Evolutionary conservation across 2,329 filamentous ascomycete species (phyloP).

Genomic region (Hymenoscyphus fructigenus): DNA sequence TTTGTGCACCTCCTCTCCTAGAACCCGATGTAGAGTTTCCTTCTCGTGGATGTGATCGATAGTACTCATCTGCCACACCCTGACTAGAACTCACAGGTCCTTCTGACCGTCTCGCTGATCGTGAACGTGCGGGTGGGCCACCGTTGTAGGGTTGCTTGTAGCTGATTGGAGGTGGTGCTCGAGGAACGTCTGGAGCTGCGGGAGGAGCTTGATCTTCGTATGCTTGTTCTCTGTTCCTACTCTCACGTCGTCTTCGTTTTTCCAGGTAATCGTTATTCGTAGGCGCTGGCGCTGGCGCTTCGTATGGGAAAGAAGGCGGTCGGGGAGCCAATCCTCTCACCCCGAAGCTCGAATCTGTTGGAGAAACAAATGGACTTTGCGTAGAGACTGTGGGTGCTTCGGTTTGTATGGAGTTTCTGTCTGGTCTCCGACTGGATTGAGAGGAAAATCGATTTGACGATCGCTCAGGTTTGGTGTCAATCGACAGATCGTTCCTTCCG

Average conservation of each 20-base stretch:
- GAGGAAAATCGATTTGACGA: slow-evolving; percentile 31
- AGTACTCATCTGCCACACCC: slow-evolving; percentile 26
- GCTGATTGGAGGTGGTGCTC: slow-evolving; percentile 54
- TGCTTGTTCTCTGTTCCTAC: slow-evolving; percentile 43
- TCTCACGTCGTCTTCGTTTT: slow-evolving; percentile 45
- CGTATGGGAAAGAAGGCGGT: slow-evolving; percentile 56
- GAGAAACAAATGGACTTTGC: slow-evolving; percentile 57
- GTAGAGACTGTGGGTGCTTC: slow-evolving; percentile 58
- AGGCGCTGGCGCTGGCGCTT: slow-evolving; percentile 30
- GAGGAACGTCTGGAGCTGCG: slow-evolving; percentile 60
- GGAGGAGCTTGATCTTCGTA: slow-evolving; percentile 43
- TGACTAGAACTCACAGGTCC: slow-evolving; percentile 26
- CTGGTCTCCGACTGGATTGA: slow-evolving; percentile 38
- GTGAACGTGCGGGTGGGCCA: slow-evolving; percentile 32
- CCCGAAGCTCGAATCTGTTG: slow-evolving; percentile 50
- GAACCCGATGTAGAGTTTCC: slow-evolving; percentile 12
- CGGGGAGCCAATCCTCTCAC: slow-evolving; percentile 56
- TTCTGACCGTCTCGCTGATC: slow-evolving; percentile 35
- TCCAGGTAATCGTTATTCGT: slow-evolving; percentile 44
- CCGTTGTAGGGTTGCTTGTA: slow-evolving; percentile 50
- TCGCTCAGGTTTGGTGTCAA: slow-evolving; percentile 25
- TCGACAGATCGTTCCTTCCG: slow-evolving; percentile 24
- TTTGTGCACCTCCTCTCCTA: slow-evolving; percentile 20
- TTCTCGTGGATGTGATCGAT: slow-evolving; percentile 20
- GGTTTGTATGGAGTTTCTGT: slow-evolving; percentile 53